phyloP scores from a whole-genome alignment of 1,139 yeast genomes.

The Yamadazyma conglobata region DNA sequence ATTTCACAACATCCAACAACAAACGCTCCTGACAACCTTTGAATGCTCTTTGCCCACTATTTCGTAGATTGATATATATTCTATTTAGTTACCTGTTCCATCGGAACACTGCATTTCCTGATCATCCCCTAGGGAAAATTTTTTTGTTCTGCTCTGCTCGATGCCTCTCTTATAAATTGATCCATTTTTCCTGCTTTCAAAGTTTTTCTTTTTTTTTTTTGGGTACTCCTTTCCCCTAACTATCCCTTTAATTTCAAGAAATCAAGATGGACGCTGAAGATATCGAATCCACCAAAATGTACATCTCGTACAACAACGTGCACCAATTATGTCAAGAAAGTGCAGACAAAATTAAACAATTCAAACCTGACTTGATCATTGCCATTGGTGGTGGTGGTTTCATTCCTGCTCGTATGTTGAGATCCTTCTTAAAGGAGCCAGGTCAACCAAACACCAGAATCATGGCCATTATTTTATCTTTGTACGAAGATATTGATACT shows the following conservation, averaged over 20 bases:
- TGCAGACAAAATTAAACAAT: constrained; percentile 66
- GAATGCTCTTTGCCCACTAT: too few species aligned
- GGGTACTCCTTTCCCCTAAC: constrained; percentile 9
- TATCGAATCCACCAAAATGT: constrained; percentile 54
- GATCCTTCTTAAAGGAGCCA: constrained; percentile 83
- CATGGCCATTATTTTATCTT: constrained; percentile 88
- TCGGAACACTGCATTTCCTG: too few species aligned
- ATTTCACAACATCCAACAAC: too few species aligned
- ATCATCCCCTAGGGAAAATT: too few species aligned
- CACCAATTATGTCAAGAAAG: constrained; percentile 90
- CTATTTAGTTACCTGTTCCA: too few species aligned
- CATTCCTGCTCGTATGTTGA: constrained; percentile 91
- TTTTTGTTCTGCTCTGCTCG: constrained; percentile 7
- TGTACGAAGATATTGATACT: constrained; percentile 78
- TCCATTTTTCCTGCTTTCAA: constrained; percentile 1
- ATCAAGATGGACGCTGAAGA: constrained; percentile 29
- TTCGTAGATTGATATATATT: too few species aligned
- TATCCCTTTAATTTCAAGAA: background rate
- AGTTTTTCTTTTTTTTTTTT: constrained; percentile 9
- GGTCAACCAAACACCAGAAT: constrained; percentile 88
- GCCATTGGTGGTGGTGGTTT: constrained; percentile 96
- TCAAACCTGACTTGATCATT: constrained; percentile 81
- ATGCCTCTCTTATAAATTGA: too few species aligned
- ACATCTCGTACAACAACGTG: constrained; percentile 86
- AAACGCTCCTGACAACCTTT: too few species aligned